These are phyloP conservation scores for Tricharina praecox DNA, from an alignment of 495 filamentous ascomycete genomes.

Conservation along the genomic window DNA sequence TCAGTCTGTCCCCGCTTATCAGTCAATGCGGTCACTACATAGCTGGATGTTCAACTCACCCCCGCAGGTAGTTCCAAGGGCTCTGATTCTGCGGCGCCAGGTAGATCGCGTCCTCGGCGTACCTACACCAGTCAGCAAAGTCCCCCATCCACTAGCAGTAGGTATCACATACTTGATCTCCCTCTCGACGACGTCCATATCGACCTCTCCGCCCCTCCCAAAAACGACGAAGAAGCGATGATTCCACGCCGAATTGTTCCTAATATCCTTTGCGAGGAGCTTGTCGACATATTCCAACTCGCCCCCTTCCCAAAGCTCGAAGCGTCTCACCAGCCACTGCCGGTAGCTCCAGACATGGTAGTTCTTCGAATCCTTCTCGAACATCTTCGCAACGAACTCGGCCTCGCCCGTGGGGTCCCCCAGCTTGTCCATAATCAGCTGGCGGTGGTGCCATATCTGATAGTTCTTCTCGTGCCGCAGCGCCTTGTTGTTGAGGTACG, in stretches of 20 bases:
- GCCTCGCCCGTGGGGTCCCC: slow-evolving; percentile 38
- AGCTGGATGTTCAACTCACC: too few species aligned
- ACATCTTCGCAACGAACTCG: slow-evolving; percentile 63
- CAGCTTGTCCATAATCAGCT: slow-evolving; percentile 45
- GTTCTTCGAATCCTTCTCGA: slow-evolving; percentile 79
- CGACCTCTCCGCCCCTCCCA: slow-evolving; percentile 40
- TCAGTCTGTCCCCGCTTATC: slow-evolving; percentile 5
- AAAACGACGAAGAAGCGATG: slow-evolving; percentile 88
- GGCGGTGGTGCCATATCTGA: slow-evolving; percentile 94
- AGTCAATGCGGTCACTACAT: not conserved
- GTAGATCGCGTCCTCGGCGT: slow-evolving; percentile 48
- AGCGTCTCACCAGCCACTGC: slow-evolving; percentile 77
- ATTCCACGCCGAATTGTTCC: slow-evolving; percentile 95
- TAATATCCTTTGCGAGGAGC: slow-evolving; percentile 58
- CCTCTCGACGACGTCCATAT: slow-evolving; percentile 47
- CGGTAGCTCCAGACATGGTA: slow-evolving; percentile 94
- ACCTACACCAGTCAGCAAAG: slow-evolving; percentile 8
- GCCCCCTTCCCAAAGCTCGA: slow-evolving; percentile 48
- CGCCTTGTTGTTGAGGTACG: slow-evolving; percentile 70
- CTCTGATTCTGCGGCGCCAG: slow-evolving; percentile 84
- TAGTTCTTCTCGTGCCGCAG: slow-evolving; percentile 86
- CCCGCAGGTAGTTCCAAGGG: slow-evolving; percentile 80
- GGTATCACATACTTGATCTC: slow-evolving; percentile 43
- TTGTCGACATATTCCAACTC: slow-evolving; percentile 55
- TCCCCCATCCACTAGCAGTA: not conserved